Evolutionary conservation across 257 asterid species (phyloP).

Genomic region (Fraxinus anomala): DNA sequence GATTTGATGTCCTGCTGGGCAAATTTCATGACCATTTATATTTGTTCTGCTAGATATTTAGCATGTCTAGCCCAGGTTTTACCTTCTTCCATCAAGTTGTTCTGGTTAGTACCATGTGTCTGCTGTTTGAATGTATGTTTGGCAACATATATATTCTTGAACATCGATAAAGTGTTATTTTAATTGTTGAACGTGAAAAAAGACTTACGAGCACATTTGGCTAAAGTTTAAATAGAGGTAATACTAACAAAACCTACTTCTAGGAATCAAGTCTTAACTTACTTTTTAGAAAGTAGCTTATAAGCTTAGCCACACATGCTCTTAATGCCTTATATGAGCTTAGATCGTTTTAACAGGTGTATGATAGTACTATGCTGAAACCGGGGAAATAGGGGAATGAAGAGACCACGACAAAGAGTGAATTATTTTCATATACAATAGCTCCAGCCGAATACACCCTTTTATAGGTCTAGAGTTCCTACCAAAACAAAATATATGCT

Average conservation of each 20-base stretch:
- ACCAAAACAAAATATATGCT: too few species aligned
- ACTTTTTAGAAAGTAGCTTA: not conserved
- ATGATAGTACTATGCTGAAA: slow-evolving; percentile 15
- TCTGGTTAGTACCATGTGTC: not conserved
- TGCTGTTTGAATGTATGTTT: not conserved
- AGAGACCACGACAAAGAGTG: too few species aligned
- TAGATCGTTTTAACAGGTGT: not conserved
- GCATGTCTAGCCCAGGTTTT: not conserved
- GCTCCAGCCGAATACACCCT: too few species aligned
- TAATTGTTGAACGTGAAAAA: too few species aligned
- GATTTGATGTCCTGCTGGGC: not conserved
- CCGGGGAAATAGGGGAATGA: too few species aligned
- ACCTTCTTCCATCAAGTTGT: not conserved
- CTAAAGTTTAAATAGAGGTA: not conserved
- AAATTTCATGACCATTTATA: not conserved
- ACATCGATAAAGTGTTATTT: too few species aligned
- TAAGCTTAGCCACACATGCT: not conserved
- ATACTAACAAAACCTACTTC: not conserved
- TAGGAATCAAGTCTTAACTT: not conserved
- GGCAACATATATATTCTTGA: not conserved
- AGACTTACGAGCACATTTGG: not conserved
- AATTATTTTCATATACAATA: too few species aligned
- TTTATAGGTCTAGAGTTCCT: too few species aligned
- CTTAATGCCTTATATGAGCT: not conserved
- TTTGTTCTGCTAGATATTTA: not conserved